Conservation (phyloP, 78 protist species). For the Mantamonas sphyraenae region DNA sequence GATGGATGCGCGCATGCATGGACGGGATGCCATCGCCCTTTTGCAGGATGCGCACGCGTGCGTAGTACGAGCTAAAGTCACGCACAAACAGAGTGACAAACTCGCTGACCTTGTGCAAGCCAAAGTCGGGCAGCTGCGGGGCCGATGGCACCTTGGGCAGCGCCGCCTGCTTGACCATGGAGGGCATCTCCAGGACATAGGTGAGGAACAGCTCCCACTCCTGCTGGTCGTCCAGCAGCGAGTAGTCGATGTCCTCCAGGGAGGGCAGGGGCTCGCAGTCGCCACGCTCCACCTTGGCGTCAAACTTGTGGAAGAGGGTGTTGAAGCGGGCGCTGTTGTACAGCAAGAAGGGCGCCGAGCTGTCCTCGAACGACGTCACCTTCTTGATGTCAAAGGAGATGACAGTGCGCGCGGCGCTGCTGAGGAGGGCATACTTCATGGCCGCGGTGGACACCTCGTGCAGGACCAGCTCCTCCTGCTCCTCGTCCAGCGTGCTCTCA, state of each 20-base stretch:
- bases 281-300: background rate
- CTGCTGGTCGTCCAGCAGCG: slow-evolving; percentile 13
- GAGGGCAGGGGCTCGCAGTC: slow-evolving; percentile 1
- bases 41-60: slow-evolving; percentile 26
- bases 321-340: slow-evolving; percentile 39
- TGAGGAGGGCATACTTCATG: slow-evolving; percentile 32
- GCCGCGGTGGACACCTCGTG: slow-evolving; percentile 40
- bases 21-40: no score
- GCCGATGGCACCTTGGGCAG: slow-evolving; percentile 4
- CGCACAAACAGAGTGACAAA: slow-evolving; percentile 18
- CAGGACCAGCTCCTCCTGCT: slow-evolving; percentile 10
- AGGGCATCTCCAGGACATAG: slow-evolving; percentile 15
- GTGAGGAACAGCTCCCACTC: slow-evolving; percentile 41
- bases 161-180: slow-evolving; percentile 14
- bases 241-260: slow-evolving; percentile 5
- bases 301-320: slow-evolving; percentile 24
- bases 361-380: slow-evolving; percentile 20
- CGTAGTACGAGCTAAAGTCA: slow-evolving; percentile 35
- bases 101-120: slow-evolving; percentile 17
- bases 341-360: slow-evolving; percentile 32
- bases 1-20: slow-evolving; percentile 14
- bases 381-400: slow-evolving; percentile 36
- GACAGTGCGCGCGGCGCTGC: background rate
- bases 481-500: background rate
- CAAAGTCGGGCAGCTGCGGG: slow-evolving; percentile 31